phyloP scores from a whole-genome alignment of 805 yeast genomes.

The Brettanomyces nanus region DNA sequence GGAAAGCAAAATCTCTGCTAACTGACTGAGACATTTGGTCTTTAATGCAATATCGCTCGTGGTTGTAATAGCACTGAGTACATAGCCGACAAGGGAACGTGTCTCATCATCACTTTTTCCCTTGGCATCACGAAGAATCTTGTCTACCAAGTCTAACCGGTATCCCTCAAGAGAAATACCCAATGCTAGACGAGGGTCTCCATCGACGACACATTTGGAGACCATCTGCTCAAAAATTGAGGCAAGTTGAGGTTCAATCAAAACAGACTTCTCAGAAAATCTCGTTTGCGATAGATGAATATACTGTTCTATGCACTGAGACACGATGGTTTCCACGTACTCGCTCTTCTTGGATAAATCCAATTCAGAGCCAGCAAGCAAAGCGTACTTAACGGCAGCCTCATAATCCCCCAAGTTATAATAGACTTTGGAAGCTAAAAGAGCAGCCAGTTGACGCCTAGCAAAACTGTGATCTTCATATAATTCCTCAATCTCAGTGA shows the following conservation, averaged over 20 bases:
- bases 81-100: slow-evolving; percentile 56
- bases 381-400: slow-evolving; percentile 79
- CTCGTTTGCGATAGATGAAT: slow-evolving; percentile 51
- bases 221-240: slow-evolving; percentile 82
- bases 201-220: slow-evolving; percentile 59
- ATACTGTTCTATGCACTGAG: slow-evolving; percentile 84
- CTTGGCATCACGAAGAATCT: slow-evolving; percentile 38
- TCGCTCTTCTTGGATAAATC: slow-evolving; percentile 71
- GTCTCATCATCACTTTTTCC: slow-evolving; percentile 44
- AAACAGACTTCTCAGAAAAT: slow-evolving; percentile 25
- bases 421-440: slow-evolving; percentile 81
- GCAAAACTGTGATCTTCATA: slow-evolving; percentile 73
- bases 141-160: slow-evolving; percentile 71
- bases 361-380: slow-evolving; percentile 76
- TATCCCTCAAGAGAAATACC: slow-evolving; percentile 88
- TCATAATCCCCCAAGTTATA: slow-evolving; percentile 93
- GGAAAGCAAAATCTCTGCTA: slow-evolving; percentile 52
- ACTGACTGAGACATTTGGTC: slow-evolving; percentile 48
- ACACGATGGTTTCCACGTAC: slow-evolving; percentile 86
- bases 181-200: slow-evolving; percentile 72
- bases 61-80: slow-evolving; percentile 58
- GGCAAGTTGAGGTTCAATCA: slow-evolving; percentile 54
- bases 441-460: slow-evolving; percentile 76
- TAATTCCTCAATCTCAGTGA: slow-evolving; percentile 82
- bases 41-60: slow-evolving; percentile 61